These are phyloP conservation scores for Crithidia expoeki DNA, from an alignment of 208 protist genomes.

Conservation along the genomic window DNA sequence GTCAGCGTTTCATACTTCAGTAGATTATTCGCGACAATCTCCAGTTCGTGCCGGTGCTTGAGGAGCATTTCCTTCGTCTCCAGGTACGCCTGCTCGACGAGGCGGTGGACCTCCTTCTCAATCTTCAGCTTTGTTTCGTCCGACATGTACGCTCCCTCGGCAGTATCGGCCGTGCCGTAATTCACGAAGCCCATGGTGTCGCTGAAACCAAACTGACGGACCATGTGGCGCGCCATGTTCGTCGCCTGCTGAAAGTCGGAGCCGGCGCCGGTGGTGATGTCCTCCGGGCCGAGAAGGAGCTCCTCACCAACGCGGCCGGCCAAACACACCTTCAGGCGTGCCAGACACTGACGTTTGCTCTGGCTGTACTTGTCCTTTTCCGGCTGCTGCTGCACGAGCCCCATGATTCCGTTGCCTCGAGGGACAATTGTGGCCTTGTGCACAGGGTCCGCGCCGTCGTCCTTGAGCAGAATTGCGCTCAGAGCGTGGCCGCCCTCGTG, in stretches of 20 bases:
- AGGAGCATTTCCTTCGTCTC: slow-evolving; percentile 76
- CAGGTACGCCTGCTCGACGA: slow-evolving; percentile 77
- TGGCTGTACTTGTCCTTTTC: slow-evolving; percentile 89
- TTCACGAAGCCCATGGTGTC: slow-evolving; percentile 85
- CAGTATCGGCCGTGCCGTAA: slow-evolving; percentile 76
- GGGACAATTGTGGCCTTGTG: slow-evolving; percentile 94
- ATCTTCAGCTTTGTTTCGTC: slow-evolving; percentile 91
- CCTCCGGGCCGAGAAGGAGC: slow-evolving; percentile 93
- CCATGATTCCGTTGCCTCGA: slow-evolving; percentile 90
- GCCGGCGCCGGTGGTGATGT: slow-evolving; percentile 93
- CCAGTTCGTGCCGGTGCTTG: slow-evolving; percentile 65
- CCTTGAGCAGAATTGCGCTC: slow-evolving; percentile 76
- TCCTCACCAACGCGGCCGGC: slow-evolving; percentile 96
- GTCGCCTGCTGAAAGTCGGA: slow-evolving; percentile 93
- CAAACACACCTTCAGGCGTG: slow-evolving; percentile 86
- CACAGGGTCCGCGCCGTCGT: slow-evolving; percentile 83
- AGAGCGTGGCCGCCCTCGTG: slow-evolving; percentile 91
- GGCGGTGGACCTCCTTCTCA: slow-evolving; percentile 73
- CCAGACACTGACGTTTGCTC: slow-evolving; percentile 83
- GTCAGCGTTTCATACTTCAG: slow-evolving; percentile 88
- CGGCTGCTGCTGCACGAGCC: slow-evolving; percentile 89
- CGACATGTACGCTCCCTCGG: slow-evolving; percentile 89
- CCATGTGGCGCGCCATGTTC: slow-evolving; percentile 88
- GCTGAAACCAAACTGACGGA: slow-evolving; percentile 92
- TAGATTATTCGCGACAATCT: slow-evolving; percentile 81